Evolutionary conservation across 768 basidiomycete genomes (phyloP), one percentile per base, ranked within the genome.

Genomic region (Tricholoma flavovirens): DNA sequence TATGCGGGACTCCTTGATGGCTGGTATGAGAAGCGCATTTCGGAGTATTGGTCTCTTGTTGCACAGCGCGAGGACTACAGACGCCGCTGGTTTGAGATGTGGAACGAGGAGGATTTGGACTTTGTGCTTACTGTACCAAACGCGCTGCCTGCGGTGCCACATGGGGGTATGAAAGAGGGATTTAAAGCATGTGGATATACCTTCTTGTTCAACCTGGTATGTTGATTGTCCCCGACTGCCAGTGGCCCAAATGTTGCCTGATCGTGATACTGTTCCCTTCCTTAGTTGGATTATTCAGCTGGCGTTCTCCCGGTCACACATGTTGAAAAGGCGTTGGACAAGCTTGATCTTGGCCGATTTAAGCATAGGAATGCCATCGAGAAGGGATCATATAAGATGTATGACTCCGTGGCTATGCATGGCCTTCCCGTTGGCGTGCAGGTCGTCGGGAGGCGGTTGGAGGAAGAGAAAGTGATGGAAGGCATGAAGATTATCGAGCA

Each of bases 341-440:
- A 62, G 3, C 62, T 82, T 26, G 61, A 63, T 5, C 62, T 67
- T 1, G 54, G 60, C 0, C 54, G 46, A 17, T 75, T 78, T 57
- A 70, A 64, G 48, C 60, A 66, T 0, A 71, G 77, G 53, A 81
- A 82, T 51, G 63, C 69, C 1, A 64, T 79, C 14, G 81, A 82
- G 49, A 69, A 67, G 51, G 73, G 71, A 6, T 75, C 76, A 0
- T 84, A 83, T 60, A 64, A 67, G 21, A 69, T 77, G 49, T 87
- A 86, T 52, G 71, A 83, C 57, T 69, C 80, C 0, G 60, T 69
- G 2, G 74, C 74, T 38, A 83, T 84, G 81, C 69, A 78, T 42
- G 83, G 83, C 2, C 69, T 85, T 9, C 84, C 86, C 0, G 70
- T 87, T 1, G 81, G 83, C 4, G 78, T 85, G 1, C 83, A 87